phyloP scores from a whole-genome alignment of 805 yeast genomes.

The Lachancea fermentati region DNA sequence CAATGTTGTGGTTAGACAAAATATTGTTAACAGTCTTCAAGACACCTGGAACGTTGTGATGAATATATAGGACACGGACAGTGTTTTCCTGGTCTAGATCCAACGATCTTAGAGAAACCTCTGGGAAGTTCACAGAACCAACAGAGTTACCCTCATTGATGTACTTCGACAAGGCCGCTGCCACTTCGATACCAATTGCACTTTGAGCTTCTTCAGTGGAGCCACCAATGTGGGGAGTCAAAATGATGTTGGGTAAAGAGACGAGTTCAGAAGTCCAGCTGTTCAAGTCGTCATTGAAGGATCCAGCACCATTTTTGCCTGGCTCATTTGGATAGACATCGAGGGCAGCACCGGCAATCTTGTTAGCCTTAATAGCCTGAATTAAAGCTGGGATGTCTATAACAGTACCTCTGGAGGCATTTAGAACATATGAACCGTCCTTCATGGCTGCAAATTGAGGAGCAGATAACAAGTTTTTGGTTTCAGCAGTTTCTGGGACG shows the following conservation, averaged over 20 bases:
- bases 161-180: conserved; percentile 77
- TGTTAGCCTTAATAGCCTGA: conserved; percentile 86
- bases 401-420: conserved; percentile 97
- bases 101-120: conserved; percentile 83
- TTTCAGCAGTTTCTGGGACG: conserved; percentile 92
- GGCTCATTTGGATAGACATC: conserved; percentile 98
- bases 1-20: conserved; percentile 90
- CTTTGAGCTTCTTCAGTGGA: conserved; percentile 98
- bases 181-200: conserved; percentile 95
- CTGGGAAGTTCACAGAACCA: conserved; percentile 99
- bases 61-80: conserved; percentile 92
- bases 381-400: conserved; percentile 93
- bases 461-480: conserved; percentile 80
- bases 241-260: conserved; percentile 77
- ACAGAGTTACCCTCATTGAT: conserved; percentile 92
- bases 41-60: conserved; percentile 98
- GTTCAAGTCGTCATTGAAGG: conserved; percentile 70
- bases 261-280: conserved; percentile 78
- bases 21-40: conserved; percentile 95
- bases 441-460: conserved; percentile 96
- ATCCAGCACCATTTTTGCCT: conserved; percentile 85
- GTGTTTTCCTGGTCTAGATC: conserved; percentile 81
- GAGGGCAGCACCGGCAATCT: conserved; percentile 93
- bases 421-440: conserved; percentile 88
- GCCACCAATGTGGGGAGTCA: conserved; percentile 98